A percentile compares a stretch with the other conserved stretches of the same genome.
phyloP scores from a whole-genome alignment of 805 yeast genomes.

The Candida maris region DNA sequence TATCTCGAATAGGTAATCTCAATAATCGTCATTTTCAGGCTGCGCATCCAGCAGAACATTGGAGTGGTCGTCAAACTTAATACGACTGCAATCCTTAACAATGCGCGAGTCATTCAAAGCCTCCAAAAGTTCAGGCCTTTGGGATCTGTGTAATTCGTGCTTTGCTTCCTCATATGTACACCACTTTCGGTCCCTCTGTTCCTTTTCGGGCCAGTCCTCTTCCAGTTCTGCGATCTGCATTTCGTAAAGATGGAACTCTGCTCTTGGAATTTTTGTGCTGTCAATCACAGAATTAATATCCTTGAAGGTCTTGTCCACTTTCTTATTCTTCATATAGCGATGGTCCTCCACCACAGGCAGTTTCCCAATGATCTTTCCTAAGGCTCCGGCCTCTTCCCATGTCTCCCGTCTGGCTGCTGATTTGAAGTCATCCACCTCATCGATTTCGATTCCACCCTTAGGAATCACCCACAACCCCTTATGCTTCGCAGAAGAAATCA shows the following conservation, averaged over 20 bases:
- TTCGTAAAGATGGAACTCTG: constrained; percentile 89
- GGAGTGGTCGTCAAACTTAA: constrained; percentile 24
- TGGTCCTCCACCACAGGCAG: constrained; percentile 67
- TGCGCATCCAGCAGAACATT: constrained; percentile 27
- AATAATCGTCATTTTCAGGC: constrained; percentile 29
- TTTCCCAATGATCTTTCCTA: constrained; percentile 52
- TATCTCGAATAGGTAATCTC: constrained; percentile 1
- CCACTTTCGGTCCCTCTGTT: constrained; percentile 68
- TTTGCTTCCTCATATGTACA: constrained; percentile 65
- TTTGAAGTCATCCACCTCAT: constrained; percentile 51
- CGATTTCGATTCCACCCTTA: constrained; percentile 91
- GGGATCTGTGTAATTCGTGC: constrained; percentile 51
- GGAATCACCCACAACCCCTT: constrained; percentile 82
- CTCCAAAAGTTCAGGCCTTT: constrained; percentile 63
- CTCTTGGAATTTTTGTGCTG: constrained; percentile 47
- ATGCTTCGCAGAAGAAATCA: constrained; percentile 73
- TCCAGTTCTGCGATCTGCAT: constrained; percentile 56
- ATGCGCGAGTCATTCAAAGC: constrained; percentile 60
- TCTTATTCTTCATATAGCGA: constrained; percentile 23
- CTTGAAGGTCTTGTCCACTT: constrained; percentile 14
- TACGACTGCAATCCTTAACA: constrained; percentile 31
- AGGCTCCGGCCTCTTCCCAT: constrained; percentile 97
- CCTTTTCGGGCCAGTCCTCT: constrained; percentile 72
- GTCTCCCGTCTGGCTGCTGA: constrained; percentile 78
- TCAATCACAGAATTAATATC: constrained; percentile 22